These are phyloP conservation scores for Sporothrix mexicana DNA, from an alignment of 2,329 filamentous ascomycete species.

Conservation along the genomic window DNA sequence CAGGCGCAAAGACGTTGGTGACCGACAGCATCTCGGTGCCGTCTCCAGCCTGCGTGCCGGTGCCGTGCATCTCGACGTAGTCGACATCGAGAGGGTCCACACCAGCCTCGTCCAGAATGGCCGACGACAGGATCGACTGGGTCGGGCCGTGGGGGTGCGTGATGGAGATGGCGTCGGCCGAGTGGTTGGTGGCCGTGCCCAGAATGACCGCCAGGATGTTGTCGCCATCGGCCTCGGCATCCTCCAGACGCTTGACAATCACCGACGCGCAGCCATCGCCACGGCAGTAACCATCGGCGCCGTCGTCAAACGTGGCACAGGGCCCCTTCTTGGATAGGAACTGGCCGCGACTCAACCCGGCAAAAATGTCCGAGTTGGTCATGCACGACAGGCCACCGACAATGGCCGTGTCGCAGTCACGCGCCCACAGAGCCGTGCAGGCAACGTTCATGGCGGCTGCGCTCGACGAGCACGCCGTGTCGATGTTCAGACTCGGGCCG, in stretches of 20 bases:
- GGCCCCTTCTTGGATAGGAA: conserved; percentile 78
- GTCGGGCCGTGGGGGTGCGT: conserved; percentile 81
- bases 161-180: conserved; percentile 79
- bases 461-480: conserved; percentile 80
- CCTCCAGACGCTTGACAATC: conserved; percentile 78
- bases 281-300: conserved; percentile 82
- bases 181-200: conserved; percentile 79
- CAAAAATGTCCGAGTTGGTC: conserved; percentile 81
- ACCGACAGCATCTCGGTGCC: conserved; percentile 82
- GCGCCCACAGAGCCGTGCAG: conserved; percentile 74
- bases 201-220: conserved; percentile 76
- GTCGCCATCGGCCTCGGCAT: conserved; percentile 79
- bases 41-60: conserved; percentile 85
- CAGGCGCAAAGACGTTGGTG: conserved; percentile 59
- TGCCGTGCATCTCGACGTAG: conserved; percentile 90
- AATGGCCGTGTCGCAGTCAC: conserved; percentile 81
- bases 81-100: conserved; percentile 77
- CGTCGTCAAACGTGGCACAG: conserved; percentile 82
- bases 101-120: conserved; percentile 73
- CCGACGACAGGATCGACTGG: conserved; percentile 72
- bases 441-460: conserved; percentile 73
- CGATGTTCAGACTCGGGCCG: conserved; percentile 73
- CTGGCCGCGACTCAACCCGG: conserved; percentile 75
- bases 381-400: conserved; percentile 79
- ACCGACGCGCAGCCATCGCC: conserved; percentile 74